Evolutionary conservation across 2,329 filamentous ascomycete species (phyloP).

Genomic region (Colletotrichum lindemuthianum): DNA sequence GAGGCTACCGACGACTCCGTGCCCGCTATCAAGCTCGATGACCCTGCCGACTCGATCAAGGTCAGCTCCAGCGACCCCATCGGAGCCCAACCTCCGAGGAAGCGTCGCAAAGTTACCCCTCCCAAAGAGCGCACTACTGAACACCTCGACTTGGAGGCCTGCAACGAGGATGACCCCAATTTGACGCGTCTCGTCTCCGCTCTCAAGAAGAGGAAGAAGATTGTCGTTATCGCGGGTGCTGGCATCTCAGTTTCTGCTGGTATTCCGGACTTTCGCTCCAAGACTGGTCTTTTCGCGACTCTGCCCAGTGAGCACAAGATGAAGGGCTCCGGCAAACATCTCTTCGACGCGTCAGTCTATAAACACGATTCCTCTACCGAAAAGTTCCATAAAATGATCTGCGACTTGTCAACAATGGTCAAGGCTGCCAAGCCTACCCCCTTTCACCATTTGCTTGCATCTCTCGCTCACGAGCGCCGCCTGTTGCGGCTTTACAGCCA

Average conservation of each 20-base stretch:
- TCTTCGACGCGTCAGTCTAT: conserved; percentile 98
- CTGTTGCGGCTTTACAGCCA: conserved; percentile 93
- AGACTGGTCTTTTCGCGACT: conserved; percentile 87
- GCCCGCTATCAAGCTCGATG: conserved; percentile 42
- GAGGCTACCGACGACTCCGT: conserved; percentile 47
- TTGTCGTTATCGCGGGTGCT: conserved; percentile 94
- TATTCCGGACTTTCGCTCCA: conserved; percentile 96
- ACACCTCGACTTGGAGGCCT: conserved; percentile 75
- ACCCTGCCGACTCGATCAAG: conserved; percentile 34
- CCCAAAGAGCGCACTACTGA: conserved; percentile 78
- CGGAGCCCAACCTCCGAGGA: conserved; percentile 75
- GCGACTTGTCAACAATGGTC: conserved; percentile 83
- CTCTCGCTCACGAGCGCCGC: conserved; percentile 86
- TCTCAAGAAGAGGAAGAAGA: conserved; percentile 90
- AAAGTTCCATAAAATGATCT: conserved; percentile 96
- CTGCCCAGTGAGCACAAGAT: conserved; percentile 88
- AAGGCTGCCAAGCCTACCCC: conserved; percentile 81
- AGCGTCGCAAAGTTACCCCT: conserved; percentile 76
- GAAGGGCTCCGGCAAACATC: conserved; percentile 91
- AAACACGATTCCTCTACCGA: conserved; percentile 88
- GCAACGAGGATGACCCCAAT: conserved; percentile 59
- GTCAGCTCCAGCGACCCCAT: conserved; percentile 61
- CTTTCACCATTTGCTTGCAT: conserved; percentile 94
- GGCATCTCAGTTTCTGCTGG: conserved; percentile 97
- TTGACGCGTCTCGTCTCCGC: conserved; percentile 78